Conservation (phyloP, 2,329 filamentous ascomycete genomes). For the Fusarium sp. region DNA sequence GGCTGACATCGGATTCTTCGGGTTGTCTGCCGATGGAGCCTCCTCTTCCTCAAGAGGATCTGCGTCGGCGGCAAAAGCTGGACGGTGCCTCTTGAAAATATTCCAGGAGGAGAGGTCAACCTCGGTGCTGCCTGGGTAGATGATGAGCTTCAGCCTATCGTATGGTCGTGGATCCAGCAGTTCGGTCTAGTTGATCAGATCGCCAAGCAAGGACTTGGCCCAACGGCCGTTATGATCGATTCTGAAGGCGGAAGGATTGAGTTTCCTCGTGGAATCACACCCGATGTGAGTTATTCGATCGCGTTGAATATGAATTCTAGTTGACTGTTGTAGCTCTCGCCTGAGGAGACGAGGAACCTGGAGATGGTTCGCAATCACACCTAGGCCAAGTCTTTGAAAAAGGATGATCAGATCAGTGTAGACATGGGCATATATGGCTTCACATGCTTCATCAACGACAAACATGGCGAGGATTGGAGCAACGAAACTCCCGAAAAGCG, state of each 20-base stretch:
- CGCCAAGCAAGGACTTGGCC: slow-evolving; percentile 61
- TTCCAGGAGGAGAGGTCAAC: slow-evolving; percentile 58
- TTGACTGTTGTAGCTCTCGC: slow-evolving; percentile 42
- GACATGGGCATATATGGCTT: slow-evolving; percentile 51
- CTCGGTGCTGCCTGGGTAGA: slow-evolving; percentile 73
- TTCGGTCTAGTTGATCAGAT: slow-evolving; percentile 57
- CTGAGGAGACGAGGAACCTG: slow-evolving; percentile 52
- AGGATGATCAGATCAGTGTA: slow-evolving; percentile 51
- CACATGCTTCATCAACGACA: slow-evolving; percentile 59
- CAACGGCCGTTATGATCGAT: slow-evolving; percentile 59
- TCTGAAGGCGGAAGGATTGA: slow-evolving; percentile 49
- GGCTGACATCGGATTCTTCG: too few relatives aligned
- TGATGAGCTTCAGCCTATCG: slow-evolving; percentile 63
- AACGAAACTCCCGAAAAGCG: slow-evolving; percentile 47
- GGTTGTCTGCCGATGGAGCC: too few relatives aligned
- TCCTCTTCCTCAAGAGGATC: too few relatives aligned
- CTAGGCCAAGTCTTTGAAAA: slow-evolving; percentile 51
- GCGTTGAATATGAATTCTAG: too few relatives aligned
- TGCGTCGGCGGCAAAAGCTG: slow-evolving; percentile 67
- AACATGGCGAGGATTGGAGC: slow-evolving; percentile 55
- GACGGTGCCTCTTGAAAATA: slow-evolving; percentile 52
- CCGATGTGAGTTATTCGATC: slow-evolving; percentile 31
- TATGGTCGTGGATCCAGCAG: slow-evolving; percentile 57
- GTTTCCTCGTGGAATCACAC: slow-evolving; percentile 43
- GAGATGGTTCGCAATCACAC: slow-evolving; percentile 54